Evolutionary conservation across 768 basidiomycete species (phyloP), one percentile per base, ranked within the genome.

Genomic region (Brasilioporus rufonigricans): DNA sequence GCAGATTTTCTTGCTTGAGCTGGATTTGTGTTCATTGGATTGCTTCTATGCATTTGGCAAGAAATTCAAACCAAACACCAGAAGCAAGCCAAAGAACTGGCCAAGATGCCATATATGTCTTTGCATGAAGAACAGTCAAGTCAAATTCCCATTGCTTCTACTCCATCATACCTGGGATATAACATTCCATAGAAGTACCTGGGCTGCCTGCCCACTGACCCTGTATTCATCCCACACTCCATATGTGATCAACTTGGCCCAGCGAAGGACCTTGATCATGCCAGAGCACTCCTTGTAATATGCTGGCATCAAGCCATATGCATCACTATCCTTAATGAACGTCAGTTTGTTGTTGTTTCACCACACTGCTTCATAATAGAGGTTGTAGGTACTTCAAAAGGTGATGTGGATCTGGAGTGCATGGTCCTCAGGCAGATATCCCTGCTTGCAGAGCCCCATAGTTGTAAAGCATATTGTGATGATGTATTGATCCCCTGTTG

Each of bases 371-470:
- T 65, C 57, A 44, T 62, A 64, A 10, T 43, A 48, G 10, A 64
- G 58, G 9, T 64, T 64, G 53, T 65, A 65, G 8, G 57, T 47
- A 29, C 23, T 62, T 29, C 44, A 12, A 41, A 63, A 65, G 1
- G 48, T 23, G 2, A 61, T 13, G 14, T 65, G 62, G 1, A 46
- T 59, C 2, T 56, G 51, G 1, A 39, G 38, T 0, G 21, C 52
- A 39, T 36, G n/a, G 5, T 61, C 52, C 26, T 56, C 26, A 11
- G 27, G 9, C 55, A n/a, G n/a, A n/a, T n/a, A 63, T 65, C 14
- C 57, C 48, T 3, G 61, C 63, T 35, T 65, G 59, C 2, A 65
- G 10, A 4, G 33, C 61, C 16, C n/a, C n/a, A n/a, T n/a, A n/a
- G n/a, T n/a, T n/a, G n/a, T n/a, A n/a, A n/a, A n/a, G n/a, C n/a